A percentile compares a stretch with the other conserved stretches of the same genome.
phyloP scores from a whole-genome alignment of 352 stramenopile genomes.

The Pythium brassicae region DNA sequence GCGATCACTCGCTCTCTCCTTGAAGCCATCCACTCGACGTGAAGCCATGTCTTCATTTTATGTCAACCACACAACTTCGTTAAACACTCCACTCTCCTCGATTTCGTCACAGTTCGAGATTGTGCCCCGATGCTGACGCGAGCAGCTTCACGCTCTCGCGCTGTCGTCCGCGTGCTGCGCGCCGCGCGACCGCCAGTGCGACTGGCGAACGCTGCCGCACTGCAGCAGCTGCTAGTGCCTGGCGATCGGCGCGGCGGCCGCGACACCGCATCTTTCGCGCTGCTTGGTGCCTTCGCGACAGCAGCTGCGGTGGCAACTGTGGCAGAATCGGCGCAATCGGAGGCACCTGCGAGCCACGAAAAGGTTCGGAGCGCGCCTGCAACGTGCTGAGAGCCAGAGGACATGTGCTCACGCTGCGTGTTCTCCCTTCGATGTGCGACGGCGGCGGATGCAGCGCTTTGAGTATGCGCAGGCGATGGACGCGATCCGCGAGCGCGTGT shows the following conservation, averaged over 20 bases:
- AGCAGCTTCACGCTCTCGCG: background rate
- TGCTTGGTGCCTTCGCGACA: background rate
- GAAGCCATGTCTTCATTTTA: background rate
- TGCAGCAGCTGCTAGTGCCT: background rate
- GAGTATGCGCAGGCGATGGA: slow-evolving; percentile 69
- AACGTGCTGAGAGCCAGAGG: no score
- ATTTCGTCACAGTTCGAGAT: no score
- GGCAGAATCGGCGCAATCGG: background rate
- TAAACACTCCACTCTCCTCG: no score
- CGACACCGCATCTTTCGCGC: background rate
- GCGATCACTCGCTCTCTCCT: no score
- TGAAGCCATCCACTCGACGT: background rate
- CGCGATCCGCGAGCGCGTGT: slow-evolving; percentile 63
- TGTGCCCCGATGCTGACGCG: no score
- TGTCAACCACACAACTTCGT: no score
- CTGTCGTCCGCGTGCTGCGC: background rate
- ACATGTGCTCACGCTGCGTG: no score
- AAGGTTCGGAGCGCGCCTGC: background rate
- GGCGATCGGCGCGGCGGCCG: background rate
- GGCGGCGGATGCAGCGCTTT: slow-evolving; percentile 33
- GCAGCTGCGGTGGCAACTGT: background rate
- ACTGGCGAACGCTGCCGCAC: background rate
- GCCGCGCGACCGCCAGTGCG: background rate
- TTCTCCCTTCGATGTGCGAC: no score
- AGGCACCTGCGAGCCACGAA: background rate